Percentiles rank a stretch among this genome's conserved stretches.
Evolutionary conservation across 2,329 filamentous ascomycete species (phyloP).

Genomic region (Aspergillus sp.): DNA sequence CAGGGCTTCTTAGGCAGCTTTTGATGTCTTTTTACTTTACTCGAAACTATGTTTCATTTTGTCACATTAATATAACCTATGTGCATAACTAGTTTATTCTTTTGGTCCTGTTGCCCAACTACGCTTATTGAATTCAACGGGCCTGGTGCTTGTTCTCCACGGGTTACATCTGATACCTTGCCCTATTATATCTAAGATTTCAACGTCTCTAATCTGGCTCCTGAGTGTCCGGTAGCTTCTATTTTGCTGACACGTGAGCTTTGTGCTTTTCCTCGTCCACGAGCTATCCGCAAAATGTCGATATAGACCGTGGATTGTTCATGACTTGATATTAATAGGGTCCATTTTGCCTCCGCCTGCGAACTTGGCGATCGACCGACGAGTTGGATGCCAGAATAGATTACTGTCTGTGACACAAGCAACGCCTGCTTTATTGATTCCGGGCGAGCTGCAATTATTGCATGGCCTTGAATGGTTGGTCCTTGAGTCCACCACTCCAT

Average conservation of each 20-base stretch:
- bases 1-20: not conserved
- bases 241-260: not conserved
- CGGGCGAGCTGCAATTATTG: not conserved
- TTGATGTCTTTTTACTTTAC: not conserved
- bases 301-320: not conserved
- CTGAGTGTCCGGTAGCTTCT: not conserved
- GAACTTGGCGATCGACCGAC: not conserved
- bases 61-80: not conserved
- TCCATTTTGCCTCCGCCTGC: not conserved
- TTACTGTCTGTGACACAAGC: not conserved
- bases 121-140: not conserved
- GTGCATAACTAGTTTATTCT: not conserved
- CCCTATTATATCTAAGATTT: not conserved
- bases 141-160: not conserved
- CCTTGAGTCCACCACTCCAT: not conserved
- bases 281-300: not conserved
- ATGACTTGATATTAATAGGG: conserved; percentile 3
- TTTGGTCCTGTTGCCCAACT: not conserved
- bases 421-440: not conserved
- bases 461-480: not conserved
- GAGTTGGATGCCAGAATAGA: not conserved
- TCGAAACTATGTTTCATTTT: not conserved
- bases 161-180: not conserved
- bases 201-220: not conserved
- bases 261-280: not conserved